Conservation (phyloP, 805 yeast species). For the Yamadazyma sp. region DNA sequence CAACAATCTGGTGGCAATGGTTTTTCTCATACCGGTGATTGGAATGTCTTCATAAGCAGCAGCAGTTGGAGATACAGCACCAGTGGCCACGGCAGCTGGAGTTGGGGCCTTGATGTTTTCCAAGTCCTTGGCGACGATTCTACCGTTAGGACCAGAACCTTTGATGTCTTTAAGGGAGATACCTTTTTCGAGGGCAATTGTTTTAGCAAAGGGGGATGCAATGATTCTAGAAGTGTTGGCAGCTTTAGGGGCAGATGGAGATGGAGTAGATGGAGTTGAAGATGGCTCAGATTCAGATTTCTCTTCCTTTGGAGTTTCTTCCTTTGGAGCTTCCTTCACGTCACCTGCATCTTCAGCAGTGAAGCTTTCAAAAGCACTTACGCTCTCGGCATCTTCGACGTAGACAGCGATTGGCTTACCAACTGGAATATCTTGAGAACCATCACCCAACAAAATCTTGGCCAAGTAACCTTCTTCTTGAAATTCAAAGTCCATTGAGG, state of each 20-base stretch:
- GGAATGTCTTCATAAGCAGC: conserved; percentile 79
- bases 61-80: conserved; percentile 46
- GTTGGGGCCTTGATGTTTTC: conserved; percentile 60
- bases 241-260: conserved; percentile 20
- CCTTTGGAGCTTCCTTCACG: conserved; percentile 21
- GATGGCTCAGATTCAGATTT: conserved; percentile 4
- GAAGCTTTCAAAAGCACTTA: conserved; percentile 84
- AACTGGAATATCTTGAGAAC: conserved; percentile 87
- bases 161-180: conserved; percentile 77
- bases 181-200: conserved; percentile 89
- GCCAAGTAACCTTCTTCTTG: conserved; percentile 96
- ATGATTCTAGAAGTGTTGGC: conserved; percentile 66
- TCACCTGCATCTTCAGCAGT: conserved; percentile 79
- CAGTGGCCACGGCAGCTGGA: conserved; percentile 34
- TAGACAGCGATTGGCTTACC: conserved; percentile 96
- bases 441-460: conserved; percentile 78
- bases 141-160: conserved; percentile 95
- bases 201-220: conserved; percentile 95
- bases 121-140: conserved; percentile 88
- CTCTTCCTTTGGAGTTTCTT: conserved; percentile 31
- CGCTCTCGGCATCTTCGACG: conserved; percentile 83
- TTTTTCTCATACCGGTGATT: conserved; percentile 87
- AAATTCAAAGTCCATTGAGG: conserved; percentile 96
- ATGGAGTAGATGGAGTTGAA: conserved; percentile 32
- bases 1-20: conserved; percentile 84